phyloP scores from a whole-genome alignment of 305 asterid genomes.

The Striga hermonthica region DNA sequence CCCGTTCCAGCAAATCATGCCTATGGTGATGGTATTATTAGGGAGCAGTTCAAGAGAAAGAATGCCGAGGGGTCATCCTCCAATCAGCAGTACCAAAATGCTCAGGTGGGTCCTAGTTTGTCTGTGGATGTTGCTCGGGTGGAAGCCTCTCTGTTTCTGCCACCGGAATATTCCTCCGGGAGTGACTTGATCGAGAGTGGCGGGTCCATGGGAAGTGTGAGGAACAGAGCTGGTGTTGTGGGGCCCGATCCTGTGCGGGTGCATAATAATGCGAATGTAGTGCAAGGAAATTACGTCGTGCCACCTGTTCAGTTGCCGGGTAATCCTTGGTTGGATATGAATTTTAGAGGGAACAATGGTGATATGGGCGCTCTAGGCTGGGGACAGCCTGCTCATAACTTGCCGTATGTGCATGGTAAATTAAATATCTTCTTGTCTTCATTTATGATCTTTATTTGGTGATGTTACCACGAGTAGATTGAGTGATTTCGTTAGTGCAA shows the following conservation, averaged over 20 bases:
- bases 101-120: conserved; percentile 59
- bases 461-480: no score
- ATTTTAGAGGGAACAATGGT: conserved; percentile 34
- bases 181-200: conserved; percentile 42
- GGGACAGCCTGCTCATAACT: conserved; percentile 47
- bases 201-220: conserved; percentile 37
- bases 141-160: conserved; percentile 33
- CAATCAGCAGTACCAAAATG: conserved; percentile 41
- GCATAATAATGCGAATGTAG: not conserved
- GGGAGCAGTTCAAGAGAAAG: conserved; percentile 59
- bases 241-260: conserved; percentile 3
- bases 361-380: conserved; percentile 44
- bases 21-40: conserved; percentile 37
- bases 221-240: conserved; percentile 26
- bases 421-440: conserved; percentile 1
- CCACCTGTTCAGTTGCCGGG: conserved; percentile 48
- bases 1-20: conserved; percentile 42
- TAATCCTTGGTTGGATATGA: conserved; percentile 42
- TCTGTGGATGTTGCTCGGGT: conserved; percentile 35
- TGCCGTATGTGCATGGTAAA: conserved; percentile 67
- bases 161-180: no score
- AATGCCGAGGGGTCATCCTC: conserved; percentile 49
- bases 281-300: conserved; percentile 37
- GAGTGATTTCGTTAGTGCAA: no score
- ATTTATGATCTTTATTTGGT: conserved; percentile 2